Conservation (phyloP, 805 yeast species). For the Ogataea corticis region DNA sequence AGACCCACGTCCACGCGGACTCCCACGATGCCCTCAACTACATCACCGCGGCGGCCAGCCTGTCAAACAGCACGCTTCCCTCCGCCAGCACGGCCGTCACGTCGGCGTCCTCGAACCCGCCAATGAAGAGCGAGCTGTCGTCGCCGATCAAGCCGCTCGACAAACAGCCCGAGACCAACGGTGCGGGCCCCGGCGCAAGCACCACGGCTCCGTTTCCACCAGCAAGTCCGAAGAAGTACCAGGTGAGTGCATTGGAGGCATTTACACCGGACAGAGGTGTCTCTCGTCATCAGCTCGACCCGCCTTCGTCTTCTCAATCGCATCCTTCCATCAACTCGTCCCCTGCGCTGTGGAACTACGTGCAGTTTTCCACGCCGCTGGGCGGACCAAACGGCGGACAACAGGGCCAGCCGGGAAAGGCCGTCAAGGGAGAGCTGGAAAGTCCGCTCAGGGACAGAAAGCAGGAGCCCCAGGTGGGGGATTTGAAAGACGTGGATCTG, state of each 20-base stretch:
- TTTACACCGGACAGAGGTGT: constrained; percentile 64
- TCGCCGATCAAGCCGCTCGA: constrained; percentile 24
- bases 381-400: constrained; percentile 26
- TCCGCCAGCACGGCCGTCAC: constrained; percentile 11
- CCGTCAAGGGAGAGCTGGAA: constrained; percentile 27
- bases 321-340: constrained; percentile 56
- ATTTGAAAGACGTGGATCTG: constrained; percentile 47
- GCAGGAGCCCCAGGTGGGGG: constrained; percentile 36
- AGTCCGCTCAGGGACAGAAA: constrained; percentile 32
- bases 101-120: constrained; percentile 17
- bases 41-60: constrained; percentile 29
- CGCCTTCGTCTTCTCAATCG: constrained; percentile 35
- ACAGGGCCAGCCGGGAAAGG: constrained; percentile 10
- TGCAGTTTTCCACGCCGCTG: constrained; percentile 59
- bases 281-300: constrained; percentile 28
- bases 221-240: constrained; percentile 40
- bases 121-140: constrained; percentile 18
- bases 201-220: constrained; percentile 13
- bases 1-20: constrained; percentile 12
- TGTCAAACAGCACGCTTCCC: constrained; percentile 16
- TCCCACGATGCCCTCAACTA: constrained; percentile 31
- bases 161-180: not conserved
- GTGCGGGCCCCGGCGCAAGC: no score
- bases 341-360: constrained; percentile 93
- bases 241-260: constrained; percentile 56